Conservation (phyloP, 768 basidiomycete genomes). For the Suillus occidentalis region DNA sequence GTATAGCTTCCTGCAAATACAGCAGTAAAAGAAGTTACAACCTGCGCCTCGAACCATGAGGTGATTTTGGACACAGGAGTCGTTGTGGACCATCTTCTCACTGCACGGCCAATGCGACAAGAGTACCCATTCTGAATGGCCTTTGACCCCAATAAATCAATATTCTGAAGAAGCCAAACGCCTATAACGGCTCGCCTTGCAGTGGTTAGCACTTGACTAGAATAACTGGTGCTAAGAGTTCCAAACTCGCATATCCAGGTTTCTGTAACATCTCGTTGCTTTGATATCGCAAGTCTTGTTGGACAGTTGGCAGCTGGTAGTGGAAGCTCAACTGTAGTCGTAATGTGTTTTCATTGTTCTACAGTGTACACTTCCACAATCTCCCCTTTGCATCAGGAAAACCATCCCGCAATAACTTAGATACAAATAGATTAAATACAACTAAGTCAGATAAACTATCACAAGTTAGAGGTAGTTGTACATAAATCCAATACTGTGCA, state of each 20-base stretch:
- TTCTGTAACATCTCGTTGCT: background rate
- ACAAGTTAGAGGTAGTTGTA: too few relatives aligned
- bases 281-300: background rate
- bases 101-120: background rate
- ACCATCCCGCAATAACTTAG: too few relatives aligned
- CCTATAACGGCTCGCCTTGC: background rate
- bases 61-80: constrained; percentile 71
- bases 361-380: background rate
- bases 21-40: constrained; percentile 47
- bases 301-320: background rate
- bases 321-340: background rate
- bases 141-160: constrained; percentile 17
- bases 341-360: background rate
- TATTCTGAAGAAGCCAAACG: background rate
- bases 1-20: constrained; percentile 46
- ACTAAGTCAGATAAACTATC: too few relatives aligned
- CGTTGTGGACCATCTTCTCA: constrained; percentile 25
- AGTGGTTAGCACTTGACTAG: background rate
- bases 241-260: background rate
- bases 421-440: too few relatives aligned
- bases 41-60: constrained; percentile 69
- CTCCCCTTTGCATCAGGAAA: too few relatives aligned
- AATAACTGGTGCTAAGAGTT: background rate
- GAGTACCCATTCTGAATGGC: background rate
- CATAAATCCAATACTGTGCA: too few relatives aligned